A percentile compares a stretch with the other conserved stretches of the same genome.
Evolutionary conservation across 2,329 filamentous ascomycete genomes (phyloP).

Genomic region (Botrytis hyacinthi): DNA sequence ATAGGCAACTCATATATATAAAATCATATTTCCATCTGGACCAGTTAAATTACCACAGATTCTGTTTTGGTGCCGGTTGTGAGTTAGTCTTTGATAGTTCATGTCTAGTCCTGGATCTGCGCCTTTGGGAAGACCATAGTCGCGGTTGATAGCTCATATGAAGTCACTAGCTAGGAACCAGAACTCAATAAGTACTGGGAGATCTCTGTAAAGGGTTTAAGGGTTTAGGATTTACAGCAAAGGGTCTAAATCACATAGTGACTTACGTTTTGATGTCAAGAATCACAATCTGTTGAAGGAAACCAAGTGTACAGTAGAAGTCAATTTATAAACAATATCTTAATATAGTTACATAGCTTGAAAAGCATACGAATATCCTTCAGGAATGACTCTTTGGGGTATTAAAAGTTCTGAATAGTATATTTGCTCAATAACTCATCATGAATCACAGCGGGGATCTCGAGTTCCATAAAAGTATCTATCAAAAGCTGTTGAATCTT

Average conservation of each 20-base stretch:
- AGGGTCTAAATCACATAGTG: not conserved
- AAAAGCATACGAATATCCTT: not conserved
- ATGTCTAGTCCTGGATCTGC: not conserved
- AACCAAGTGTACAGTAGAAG: not conserved
- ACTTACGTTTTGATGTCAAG: not conserved
- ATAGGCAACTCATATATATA: not conserved
- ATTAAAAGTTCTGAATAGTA: not conserved
- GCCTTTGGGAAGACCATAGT: not conserved
- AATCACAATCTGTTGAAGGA: not conserved
- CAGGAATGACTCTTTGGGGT: not conserved
- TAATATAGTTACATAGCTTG: not conserved
- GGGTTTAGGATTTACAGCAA: fast-evolving
- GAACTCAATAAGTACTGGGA: not conserved
- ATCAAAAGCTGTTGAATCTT: not conserved
- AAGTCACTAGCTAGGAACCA: not conserved
- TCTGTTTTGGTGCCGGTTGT: not conserved
- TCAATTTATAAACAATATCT: not conserved
- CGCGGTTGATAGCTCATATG: not conserved
- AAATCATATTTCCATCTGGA: not conserved
- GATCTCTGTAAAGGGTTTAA: not conserved
- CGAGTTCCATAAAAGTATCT: not conserved
- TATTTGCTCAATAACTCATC: not conserved
- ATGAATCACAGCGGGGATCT: not conserved
- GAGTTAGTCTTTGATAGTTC: not conserved
- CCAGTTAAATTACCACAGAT: not conserved